Base-by-base conservation (phyloP, 306 rosid genomes). In the Trifolium dubium region DNA sequence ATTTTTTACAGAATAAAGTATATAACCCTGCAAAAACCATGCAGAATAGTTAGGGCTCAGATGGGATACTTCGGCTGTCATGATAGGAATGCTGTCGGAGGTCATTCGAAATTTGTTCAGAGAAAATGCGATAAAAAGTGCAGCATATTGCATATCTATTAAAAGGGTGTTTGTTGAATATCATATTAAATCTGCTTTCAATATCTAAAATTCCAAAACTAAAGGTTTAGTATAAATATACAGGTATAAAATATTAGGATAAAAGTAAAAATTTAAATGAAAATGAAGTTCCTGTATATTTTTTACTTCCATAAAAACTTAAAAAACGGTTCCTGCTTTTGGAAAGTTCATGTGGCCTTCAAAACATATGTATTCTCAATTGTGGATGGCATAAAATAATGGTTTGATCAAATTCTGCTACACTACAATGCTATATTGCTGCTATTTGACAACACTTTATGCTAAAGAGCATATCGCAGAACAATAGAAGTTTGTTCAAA, bases 21-120 rank as follows among this genome's bases (percentile, higher is more conserved):
- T 39, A 77, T 92, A 94, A 71, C 99, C 99, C 96, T 94, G 89
- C 82, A 71, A 81, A 76, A 60, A 80, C 54, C 78, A 78, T 35
- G 69, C 65, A 82, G 15, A 37, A n/a, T 5, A 61, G 49, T 68
- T 54, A 69, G 50, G 68, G 40, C 14, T 12, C 32, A 5, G 14
- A 31, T 9, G 10, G 14, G 35, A 30, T 75, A 67, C 44, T 59
- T 55, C 13, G 58, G 56, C 10, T 5, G 43, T 56, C 64, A 29
- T 37, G 29, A 39, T 37, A 67, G 60, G 19, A 32, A 37, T 23
- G 47, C 3, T 55, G 74, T 11, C 30, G 35, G 61, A 55, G 35
- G 15, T 66, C 51, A 34, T 55, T 34, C 69, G 29, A 58, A 58
- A 56, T 46, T 71, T 55, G 18, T 56, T 46, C 13, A 28, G 40